Percentiles rank a stretch among this genome's conserved stretches.
Conservation (phyloP, 345 rosid species). For the Raphanus raphanistrum region DNA sequence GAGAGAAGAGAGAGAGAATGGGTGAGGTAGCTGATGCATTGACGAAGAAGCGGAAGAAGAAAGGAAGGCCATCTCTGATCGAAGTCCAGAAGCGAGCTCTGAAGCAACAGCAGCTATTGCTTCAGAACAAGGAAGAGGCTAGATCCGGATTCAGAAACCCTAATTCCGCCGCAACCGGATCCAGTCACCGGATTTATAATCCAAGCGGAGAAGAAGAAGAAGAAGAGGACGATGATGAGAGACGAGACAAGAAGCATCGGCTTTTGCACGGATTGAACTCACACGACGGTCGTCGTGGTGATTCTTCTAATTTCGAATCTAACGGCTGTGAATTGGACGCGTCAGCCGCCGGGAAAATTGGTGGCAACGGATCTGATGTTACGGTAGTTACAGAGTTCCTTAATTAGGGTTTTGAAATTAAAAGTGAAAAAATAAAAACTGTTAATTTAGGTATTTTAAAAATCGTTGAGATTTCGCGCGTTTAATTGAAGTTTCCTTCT, state of each 20-base stretch:
- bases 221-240: conserved; percentile 59
- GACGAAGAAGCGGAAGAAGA: conserved; percentile 87
- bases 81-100: conserved; percentile 87
- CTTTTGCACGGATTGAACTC: conserved; percentile 62
- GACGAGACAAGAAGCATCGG: conserved; percentile 66
- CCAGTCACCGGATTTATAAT: conserved; percentile 47
- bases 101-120: conserved; percentile 54
- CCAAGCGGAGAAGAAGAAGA: conserved; percentile 47
- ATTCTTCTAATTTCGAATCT: conserved; percentile 32
- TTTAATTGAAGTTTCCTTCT: conserved; percentile 19
- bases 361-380: conserved; percentile 52
- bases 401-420: neutral
- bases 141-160: conserved; percentile 55
- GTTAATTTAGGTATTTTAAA: conserved; percentile 2
- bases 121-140: conserved; percentile 34
- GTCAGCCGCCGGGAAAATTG: conserved; percentile 45
- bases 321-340: conserved; percentile 34
- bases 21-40: conserved; percentile 51
- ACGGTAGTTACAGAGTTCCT: conserved; percentile 43
- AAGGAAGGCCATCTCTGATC: conserved; percentile 87
- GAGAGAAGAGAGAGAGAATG: conserved; percentile 29
- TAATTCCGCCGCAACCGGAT: conserved; percentile 47
- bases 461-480: conserved; percentile 52
- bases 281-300: conserved; percentile 22
- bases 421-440: neutral